These are phyloP conservation scores for Pichia sp. DNA, from an alignment of 1,139 yeast species.

Conservation along the genomic window DNA sequence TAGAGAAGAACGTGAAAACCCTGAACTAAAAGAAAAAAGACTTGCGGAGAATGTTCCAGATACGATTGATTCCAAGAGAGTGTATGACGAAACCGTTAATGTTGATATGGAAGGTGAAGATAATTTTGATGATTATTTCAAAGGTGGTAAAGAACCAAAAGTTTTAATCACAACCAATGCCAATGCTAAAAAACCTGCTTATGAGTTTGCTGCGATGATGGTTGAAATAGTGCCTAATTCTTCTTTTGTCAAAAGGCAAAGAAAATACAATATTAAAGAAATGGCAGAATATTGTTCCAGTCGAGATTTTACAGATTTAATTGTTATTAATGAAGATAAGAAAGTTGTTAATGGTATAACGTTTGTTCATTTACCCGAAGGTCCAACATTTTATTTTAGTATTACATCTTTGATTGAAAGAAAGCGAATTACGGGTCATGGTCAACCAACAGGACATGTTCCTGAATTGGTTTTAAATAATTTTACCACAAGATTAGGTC, in stretches of 20 bases:
- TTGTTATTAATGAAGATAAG: conserved; percentile 89
- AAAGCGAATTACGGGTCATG: conserved; percentile 78
- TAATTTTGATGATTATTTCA: conserved; percentile 63
- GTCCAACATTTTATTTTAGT: conserved; percentile 91
- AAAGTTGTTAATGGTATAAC: conserved; percentile 88
- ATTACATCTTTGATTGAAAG: conserved; percentile 73
- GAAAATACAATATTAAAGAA: conserved; percentile 75
- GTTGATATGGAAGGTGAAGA: conserved; percentile 76
- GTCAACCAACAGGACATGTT: conserved; percentile 79
- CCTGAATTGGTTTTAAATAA: conserved; percentile 91
- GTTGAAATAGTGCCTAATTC: conserved; percentile 81
- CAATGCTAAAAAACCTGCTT: conserved; percentile 78
- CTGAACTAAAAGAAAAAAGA: conserved; percentile 74
- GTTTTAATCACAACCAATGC: conserved; percentile 84
- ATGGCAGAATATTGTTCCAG: conserved; percentile 78
- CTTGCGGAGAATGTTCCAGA: conserved; percentile 74
- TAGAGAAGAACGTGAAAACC: conserved; percentile 75
- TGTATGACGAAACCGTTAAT: conserved; percentile 80
- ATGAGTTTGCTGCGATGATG: conserved; percentile 81
- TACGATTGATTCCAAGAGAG: conserved; percentile 84
- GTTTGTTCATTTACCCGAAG: conserved; percentile 86
- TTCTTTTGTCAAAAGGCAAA: conserved; percentile 80
- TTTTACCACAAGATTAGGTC: conserved; percentile 86
- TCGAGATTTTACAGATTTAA: conserved; percentile 78
- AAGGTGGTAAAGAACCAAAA: conserved; percentile 58